Percentiles rank a stretch among this genome's conserved stretches.
phyloP scores from a whole-genome alignment of 306 rosid species.

The Astragalus glycyphyllos region DNA sequence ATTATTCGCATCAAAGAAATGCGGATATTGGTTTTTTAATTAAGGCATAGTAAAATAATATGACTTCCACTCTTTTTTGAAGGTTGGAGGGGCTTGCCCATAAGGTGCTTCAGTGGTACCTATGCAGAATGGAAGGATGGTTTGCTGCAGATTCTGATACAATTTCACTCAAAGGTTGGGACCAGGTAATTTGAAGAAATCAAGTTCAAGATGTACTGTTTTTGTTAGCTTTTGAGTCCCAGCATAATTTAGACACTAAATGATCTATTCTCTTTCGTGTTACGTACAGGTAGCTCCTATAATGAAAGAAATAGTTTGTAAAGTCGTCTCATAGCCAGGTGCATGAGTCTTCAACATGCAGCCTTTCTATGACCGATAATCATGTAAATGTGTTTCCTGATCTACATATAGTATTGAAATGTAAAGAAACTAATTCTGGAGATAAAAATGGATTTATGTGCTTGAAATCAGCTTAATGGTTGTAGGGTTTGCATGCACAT shows the following conservation, averaged over 20 bases:
- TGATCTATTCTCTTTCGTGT: constrained; percentile 53
- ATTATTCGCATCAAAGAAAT: background rate
- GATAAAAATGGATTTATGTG: constrained; percentile 21
- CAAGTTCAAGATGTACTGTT: background rate
- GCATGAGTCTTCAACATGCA: constrained; percentile 60
- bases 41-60: background rate
- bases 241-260: constrained; percentile 38
- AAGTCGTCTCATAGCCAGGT: constrained; percentile 63
- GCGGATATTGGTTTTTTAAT: background rate
- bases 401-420: constrained; percentile 35
- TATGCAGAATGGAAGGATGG: constrained; percentile 99
- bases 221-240: constrained; percentile 29
- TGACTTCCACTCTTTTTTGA: constrained; percentile 5
- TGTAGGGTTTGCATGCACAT: background rate
- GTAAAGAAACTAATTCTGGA: constrained; percentile 9
- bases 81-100: constrained; percentile 78
- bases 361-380: constrained; percentile 57
- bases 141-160: constrained; percentile 95
- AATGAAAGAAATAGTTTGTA: constrained; percentile 54
- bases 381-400: constrained; percentile 44
- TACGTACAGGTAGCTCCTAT: constrained; percentile 54
- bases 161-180: constrained; percentile 87
- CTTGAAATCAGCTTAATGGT: constrained; percentile 19
- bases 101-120: constrained; percentile 93
- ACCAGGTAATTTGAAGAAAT: constrained; percentile 63